These are phyloP conservation scores for Penicillium salamii DNA, from an alignment of 495 filamentous ascomycete species.

Conservation along the genomic window DNA sequence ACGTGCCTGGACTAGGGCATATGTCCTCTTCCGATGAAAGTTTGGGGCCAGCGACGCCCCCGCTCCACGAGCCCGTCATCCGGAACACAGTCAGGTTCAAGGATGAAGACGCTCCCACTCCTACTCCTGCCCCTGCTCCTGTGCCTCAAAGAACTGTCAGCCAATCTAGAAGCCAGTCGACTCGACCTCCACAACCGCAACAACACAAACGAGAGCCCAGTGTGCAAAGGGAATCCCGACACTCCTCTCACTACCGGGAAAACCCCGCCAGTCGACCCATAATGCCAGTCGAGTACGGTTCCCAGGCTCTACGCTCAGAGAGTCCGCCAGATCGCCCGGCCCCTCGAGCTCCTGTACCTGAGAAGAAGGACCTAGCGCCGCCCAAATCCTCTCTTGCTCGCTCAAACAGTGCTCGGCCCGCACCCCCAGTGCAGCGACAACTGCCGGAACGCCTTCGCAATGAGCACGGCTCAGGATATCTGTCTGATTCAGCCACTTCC, in stretches of 20 bases:
- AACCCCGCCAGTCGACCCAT: not conserved
- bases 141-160: no score
- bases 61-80: constrained; percentile 17
- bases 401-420: constrained; percentile 21
- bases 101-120: no score
- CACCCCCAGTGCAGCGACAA: not conserved
- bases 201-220: not conserved
- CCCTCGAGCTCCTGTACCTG: constrained; percentile 8
- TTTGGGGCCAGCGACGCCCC: constrained; percentile 34
- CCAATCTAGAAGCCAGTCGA: constrained; percentile 9
- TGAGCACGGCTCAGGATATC: constrained; percentile 18
- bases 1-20: constrained; percentile 17
- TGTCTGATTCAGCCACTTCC: constrained; percentile 25
- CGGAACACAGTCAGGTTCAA: constrained; percentile 11
- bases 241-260: not conserved
- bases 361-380: not conserved
- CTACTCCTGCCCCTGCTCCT: no score
- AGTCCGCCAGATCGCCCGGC: constrained; percentile 3
- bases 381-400: constrained; percentile 9
- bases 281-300: constrained; percentile 1
- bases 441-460: constrained; percentile 1
- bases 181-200: not conserved
- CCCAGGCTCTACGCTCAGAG: not conserved
- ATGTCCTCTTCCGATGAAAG: constrained; percentile 42
- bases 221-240: not conserved